These are phyloP conservation scores for Sorghum bicolor DNA, from an alignment of 176 grass and related monocot species.

Conservation along the genomic window Sorghum_bicolor_NCBIv3 NC_012873.2:62802501-62803000, in stretches of 20 bases:
- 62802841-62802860: conserved; percentile 35
- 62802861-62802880: conserved; percentile 46
- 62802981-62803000: background rate
- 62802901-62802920: background rate
- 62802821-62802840: background rate
- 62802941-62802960: background rate
- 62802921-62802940: conserved; percentile 11
- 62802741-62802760: conserved; percentile 17
- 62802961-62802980: conserved; percentile 9
- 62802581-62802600: conserved; percentile 33
- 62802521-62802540: conserved; percentile 65
- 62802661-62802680: background rate
- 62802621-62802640: background rate
- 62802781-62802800: conserved; percentile 16
- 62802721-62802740: background rate
- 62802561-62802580: conserved; percentile 16
- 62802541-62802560: conserved; percentile 44
- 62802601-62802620: conserved; percentile 9
- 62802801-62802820: conserved; percentile 26
- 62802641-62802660: background rate
- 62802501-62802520: conserved; percentile 76
- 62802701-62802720: background rate
- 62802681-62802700: background rate
- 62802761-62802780: conserved; percentile 20
- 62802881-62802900: conserved; percentile 43